These are phyloP conservation scores for Phytophthora constricta DNA, from an alignment of 352 stramenopile genomes.

Conservation along the genomic window DNA sequence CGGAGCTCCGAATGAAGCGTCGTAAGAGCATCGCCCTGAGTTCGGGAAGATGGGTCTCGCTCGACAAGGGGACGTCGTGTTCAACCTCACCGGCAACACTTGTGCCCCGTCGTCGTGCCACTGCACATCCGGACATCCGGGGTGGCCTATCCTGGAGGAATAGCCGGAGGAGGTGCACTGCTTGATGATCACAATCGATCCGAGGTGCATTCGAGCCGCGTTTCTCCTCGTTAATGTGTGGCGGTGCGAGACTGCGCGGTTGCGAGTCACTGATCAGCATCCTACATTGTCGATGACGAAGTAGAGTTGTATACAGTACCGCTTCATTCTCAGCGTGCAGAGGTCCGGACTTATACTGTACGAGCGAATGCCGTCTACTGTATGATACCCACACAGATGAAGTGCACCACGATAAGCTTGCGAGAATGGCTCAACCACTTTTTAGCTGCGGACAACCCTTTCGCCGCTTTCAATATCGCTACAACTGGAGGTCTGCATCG, in stretches of 20 bases:
- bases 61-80: slow-evolving; percentile 34
- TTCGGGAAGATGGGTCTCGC: slow-evolving; percentile 2
- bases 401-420: too few species aligned
- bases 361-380: too few species aligned
- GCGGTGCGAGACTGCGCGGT: slow-evolving; percentile 8
- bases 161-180: slow-evolving; percentile 4
- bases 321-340: too few species aligned
- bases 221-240: slow-evolving; percentile 38
- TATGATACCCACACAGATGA: too few species aligned
- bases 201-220: slow-evolving; percentile 8
- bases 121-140: slow-evolving; percentile 36
- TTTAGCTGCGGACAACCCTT: too few species aligned
- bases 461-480: not conserved
- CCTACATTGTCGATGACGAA: slow-evolving; percentile 26
- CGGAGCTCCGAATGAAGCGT: too few species aligned
- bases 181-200: slow-evolving; percentile 27
- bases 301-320: slow-evolving; percentile 4
- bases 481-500: slow-evolving; percentile 10
- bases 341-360: too few species aligned
- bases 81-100: slow-evolving; percentile 18
- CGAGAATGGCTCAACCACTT: too few species aligned
- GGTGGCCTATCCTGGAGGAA: slow-evolving; percentile 19
- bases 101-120: not conserved
- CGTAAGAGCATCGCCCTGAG: not conserved
- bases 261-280: slow-evolving; percentile 27